These are phyloP conservation scores for Auricularia heimuer DNA, from an alignment of 768 basidiomycete species.

Conservation along the genomic window DNA sequence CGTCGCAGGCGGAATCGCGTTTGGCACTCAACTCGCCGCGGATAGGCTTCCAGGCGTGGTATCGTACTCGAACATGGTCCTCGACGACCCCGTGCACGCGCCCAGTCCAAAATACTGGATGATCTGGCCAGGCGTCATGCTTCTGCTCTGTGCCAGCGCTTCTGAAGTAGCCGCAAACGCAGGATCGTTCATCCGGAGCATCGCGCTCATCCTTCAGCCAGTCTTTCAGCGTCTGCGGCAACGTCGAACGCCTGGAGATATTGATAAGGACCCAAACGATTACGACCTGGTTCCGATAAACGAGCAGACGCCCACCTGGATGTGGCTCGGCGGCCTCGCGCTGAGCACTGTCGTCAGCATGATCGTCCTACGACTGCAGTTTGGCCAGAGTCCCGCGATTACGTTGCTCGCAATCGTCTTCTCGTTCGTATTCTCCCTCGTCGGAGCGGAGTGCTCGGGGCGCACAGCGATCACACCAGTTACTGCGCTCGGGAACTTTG, in stretches of 20 bases:
- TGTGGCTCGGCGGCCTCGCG: slow-evolving; percentile 46
- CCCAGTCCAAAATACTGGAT: slow-evolving; percentile 55
- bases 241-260: slow-evolving; percentile 9
- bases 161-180: slow-evolving; percentile 39
- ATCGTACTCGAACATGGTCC: slow-evolving; percentile 36
- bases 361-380: slow-evolving; percentile 43
- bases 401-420: slow-evolving; percentile 47
- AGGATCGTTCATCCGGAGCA: slow-evolving; percentile 26
- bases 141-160: slow-evolving; percentile 54
- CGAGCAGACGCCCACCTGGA: slow-evolving; percentile 45
- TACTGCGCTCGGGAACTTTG: slow-evolving; percentile 41
- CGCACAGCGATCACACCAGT: slow-evolving; percentile 55
- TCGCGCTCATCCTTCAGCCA: slow-evolving; percentile 5
- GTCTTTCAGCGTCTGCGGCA: slow-evolving; percentile 3
- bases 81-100: slow-evolving; percentile 31
- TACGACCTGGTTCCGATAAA: slow-evolving; percentile 43
- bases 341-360: slow-evolving; percentile 39
- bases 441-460: slow-evolving; percentile 52
- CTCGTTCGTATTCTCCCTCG: slow-evolving; percentile 58
- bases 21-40: slow-evolving; percentile 29
- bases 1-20: slow-evolving; percentile 42
- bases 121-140: slow-evolving; percentile 50
- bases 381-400: slow-evolving; percentile 49
- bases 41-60: slow-evolving; percentile 29
- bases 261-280: slow-evolving; percentile 24